Base-by-base conservation (phyloP, 2,329 filamentous ascomycete genomes). In the Bimuria novae-zelandiae region DNA sequence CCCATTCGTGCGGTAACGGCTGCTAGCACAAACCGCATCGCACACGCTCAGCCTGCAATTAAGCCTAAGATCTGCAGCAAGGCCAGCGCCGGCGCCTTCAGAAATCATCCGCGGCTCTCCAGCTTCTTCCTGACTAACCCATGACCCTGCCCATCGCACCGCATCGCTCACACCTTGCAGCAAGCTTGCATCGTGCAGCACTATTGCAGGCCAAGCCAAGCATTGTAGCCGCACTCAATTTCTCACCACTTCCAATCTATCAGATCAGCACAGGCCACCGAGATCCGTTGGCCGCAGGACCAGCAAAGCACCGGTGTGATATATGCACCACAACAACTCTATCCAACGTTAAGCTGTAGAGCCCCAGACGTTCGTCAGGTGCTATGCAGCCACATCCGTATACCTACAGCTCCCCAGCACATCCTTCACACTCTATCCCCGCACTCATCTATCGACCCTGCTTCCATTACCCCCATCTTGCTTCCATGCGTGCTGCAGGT, bases 41-140 rank as follows among this genome's bases (percentile, higher is more conserved):
- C 59, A 62, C 53, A 67, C 59, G 64, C 63, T 62, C 54, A 67
- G 59, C 59, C 49, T 51, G 43, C 32, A 48, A 68, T 69, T 68
- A 61, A 70, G 68, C 66, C 68, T 70, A 70, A 70, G 68, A 68
- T 68, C 66, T 66, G 54, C 60, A 62, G 42, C 50, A 40, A 52
- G 52, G 43, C 52, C 27, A 46, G 43, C 29, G n/a, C n/a, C 17
- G 36, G 39, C 47, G 40, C 49, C 32, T 11, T 39, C 42, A 44
- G 51, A 56, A 56, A 60, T 56, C 53, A 56, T 54, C 60, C 59
- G 61, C 61, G 56, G 58, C 54, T 58, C 48, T 46, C 43, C 30
- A 46, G 43, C 30, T 35, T 46, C 22, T 19, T 19, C 39, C 52
- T 51, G 44, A 32, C 40, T 47, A 33, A 49, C 25, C 41, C 51